Evolutionary conservation across 108 stramenopile genomes (phyloP).

Genomic region (Nitzschia sp.): DNA sequence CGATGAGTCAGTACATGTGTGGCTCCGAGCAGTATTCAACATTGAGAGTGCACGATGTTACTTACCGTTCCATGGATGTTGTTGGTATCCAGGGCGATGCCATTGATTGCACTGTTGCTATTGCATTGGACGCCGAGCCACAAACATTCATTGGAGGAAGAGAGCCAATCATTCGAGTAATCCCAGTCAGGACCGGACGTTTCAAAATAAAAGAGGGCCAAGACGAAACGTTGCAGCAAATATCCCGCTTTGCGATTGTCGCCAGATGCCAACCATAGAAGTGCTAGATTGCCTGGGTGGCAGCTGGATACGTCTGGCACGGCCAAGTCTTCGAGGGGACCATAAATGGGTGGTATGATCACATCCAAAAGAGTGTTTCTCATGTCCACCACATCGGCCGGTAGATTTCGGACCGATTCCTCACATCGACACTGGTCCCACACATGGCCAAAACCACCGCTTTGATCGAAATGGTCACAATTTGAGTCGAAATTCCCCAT

Average conservation of each 20-base stretch:
- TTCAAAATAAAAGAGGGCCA: constrained; percentile 30
- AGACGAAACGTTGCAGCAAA: constrained; percentile 29
- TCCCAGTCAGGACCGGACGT: constrained; percentile 48
- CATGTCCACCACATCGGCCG: constrained; percentile 30
- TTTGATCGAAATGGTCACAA: constrained; percentile 3
- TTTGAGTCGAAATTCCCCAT: background rate
- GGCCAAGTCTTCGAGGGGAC: constrained; percentile 8
- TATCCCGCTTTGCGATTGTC: constrained; percentile 40
- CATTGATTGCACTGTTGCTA: constrained; percentile 20
- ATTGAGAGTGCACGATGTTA: too few species aligned
- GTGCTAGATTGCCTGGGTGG: constrained; percentile 38
- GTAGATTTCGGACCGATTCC: constrained; percentile 14
- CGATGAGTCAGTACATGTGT: too few species aligned
- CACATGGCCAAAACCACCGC: constrained; percentile 12
- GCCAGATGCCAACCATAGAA: constrained; percentile 38
- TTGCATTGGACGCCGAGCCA: constrained; percentile 49
- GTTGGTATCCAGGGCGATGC: constrained; percentile 34
- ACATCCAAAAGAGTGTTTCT: constrained; percentile 15
- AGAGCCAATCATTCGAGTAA: constrained; percentile 34
- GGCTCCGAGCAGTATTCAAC: too few species aligned
- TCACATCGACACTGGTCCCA: constrained; percentile 38
- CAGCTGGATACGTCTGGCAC: constrained; percentile 16
- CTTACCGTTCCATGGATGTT: constrained; percentile 33
- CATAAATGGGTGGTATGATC: constrained; percentile 28
- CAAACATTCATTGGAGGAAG: constrained; percentile 30